A percentile compares a stretch with the other conserved stretches of the same genome.
phyloP scores from a whole-genome alignment of 2,329 filamentous ascomycete species.

The Chaetomiaceae sp. region DNA sequence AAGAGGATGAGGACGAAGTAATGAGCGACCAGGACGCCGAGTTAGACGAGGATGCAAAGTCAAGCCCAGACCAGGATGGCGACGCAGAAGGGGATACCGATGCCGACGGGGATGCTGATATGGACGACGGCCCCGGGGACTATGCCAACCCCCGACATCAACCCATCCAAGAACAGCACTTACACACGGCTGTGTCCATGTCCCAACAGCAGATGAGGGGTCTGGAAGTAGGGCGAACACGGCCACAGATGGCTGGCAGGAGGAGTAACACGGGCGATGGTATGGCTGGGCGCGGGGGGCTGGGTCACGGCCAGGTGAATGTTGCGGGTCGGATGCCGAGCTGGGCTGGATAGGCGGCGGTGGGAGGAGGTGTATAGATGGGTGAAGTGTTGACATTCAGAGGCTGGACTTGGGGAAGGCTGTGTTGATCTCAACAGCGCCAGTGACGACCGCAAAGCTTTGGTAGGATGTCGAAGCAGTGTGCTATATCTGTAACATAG shows the following conservation, averaged over 20 bases:
- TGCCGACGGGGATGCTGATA: conserved; percentile 34
- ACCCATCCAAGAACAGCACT: conserved; percentile 33
- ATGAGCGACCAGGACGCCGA: conserved; percentile 43
- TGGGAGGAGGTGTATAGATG: neutral
- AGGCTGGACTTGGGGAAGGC: too few relatives aligned
- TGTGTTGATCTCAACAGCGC: too few relatives aligned
- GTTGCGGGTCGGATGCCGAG: conserved; percentile 28
- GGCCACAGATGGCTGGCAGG: neutral
- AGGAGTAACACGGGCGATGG: conserved; percentile 3
- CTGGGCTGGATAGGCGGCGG: conserved; percentile 35
- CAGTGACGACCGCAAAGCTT: too few relatives aligned
- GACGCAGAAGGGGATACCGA: conserved; percentile 35
- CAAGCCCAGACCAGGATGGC: conserved; percentile 33
- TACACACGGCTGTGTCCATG: conserved; percentile 37
- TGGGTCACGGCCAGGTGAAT: conserved; percentile 31
- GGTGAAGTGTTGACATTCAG: neutral
- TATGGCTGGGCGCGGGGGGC: conserved; percentile 28
- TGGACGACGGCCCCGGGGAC: conserved; percentile 48
- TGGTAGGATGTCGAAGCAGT: too few relatives aligned
- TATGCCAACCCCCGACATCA: conserved; percentile 30
- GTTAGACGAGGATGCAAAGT: conserved; percentile 23
- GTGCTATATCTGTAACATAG: too few relatives aligned
- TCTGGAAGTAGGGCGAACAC: conserved; percentile 40
- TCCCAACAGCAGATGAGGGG: neutral
- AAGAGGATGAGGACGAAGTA: conserved; percentile 37